Percentiles rank a stretch among this genome's conserved stretches.
phyloP scores from a whole-genome alignment of 345 rosid genomes.

The Arabidopsis arenosa region DNA sequence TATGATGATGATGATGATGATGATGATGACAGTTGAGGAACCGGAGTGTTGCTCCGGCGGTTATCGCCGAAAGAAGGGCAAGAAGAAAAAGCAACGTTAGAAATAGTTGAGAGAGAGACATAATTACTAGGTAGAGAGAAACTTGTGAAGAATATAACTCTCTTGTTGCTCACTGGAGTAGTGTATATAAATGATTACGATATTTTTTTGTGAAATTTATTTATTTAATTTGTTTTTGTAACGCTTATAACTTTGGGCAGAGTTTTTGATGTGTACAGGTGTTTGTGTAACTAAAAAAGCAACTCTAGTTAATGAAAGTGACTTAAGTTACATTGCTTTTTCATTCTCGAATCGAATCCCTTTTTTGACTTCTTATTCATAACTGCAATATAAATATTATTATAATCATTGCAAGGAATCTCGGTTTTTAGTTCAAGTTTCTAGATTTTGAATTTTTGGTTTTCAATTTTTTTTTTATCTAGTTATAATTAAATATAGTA shows the following conservation, averaged over 20 bases:
- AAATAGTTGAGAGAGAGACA: slow-evolving; percentile 25
- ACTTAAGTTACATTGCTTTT: slow-evolving; percentile 22
- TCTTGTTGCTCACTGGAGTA: slow-evolving; percentile 15
- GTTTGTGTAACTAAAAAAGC: slow-evolving; percentile 29
- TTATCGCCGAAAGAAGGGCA: slow-evolving; percentile 8
- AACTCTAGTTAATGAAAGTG: slow-evolving; percentile 29
- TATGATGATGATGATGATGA: neutral
- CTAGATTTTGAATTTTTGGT: neutral
- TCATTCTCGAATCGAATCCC: slow-evolving; percentile 17
- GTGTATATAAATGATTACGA: neutral
- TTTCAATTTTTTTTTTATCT: neutral
- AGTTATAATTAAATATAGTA: neutral
- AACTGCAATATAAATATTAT: neutral
- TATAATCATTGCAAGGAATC: slow-evolving; percentile 14
- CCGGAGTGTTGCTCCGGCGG: slow-evolving; percentile 1
- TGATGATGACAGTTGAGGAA: neutral
- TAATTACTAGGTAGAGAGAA: neutral
- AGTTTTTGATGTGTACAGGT: slow-evolving; percentile 28
- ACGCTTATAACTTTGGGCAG: slow-evolving; percentile 33
- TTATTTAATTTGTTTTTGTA: slow-evolving; percentile 13
- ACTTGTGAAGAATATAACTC: neutral
- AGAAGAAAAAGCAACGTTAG: slow-evolving; percentile 5
- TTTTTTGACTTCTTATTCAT: slow-evolving; percentile 38
- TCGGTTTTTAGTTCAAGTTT: neutral
- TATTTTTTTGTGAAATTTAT: neutral